Percentiles rank a stretch among this genome's conserved stretches.
Evolutionary conservation across 306 rosid genomes (phyloP).

Genomic region (Casuarina cunninghamiana): DNA sequence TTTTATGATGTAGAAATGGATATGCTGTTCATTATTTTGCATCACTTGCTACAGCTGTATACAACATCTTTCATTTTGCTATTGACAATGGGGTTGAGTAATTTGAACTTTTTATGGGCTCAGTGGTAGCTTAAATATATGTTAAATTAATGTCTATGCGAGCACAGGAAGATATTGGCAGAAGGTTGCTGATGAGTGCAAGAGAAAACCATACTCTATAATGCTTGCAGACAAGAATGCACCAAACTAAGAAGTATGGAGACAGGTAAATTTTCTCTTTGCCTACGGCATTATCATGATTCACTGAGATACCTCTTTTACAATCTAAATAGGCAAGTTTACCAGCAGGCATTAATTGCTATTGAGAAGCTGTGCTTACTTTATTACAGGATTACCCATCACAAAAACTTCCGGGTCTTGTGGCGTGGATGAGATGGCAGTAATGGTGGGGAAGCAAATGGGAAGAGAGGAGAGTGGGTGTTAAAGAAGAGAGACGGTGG

Average conservation of each 20-base stretch:
- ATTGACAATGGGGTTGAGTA: constrained; percentile 16
- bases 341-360: too few species aligned
- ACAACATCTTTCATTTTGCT: neutral
- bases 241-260: constrained; percentile 98
- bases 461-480: constrained; percentile 26
- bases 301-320: constrained; percentile 9
- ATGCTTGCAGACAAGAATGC: constrained; percentile 99
- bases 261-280: constrained; percentile 54
- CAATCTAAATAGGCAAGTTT: neutral
- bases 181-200: constrained; percentile 72
- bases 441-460: constrained; percentile 5
- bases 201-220: constrained; percentile 81
- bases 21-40: neutral
- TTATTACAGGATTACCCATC: too few species aligned
- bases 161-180: constrained; percentile 83
- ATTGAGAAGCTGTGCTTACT: too few species aligned
- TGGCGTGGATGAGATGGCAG: constrained; percentile 22
- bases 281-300: constrained; percentile 21
- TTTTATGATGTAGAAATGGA: neutral
- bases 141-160: constrained; percentile 22
- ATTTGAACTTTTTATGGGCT: constrained; percentile 20
- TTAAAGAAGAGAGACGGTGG: constrained; percentile 6
- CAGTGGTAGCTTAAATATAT: constrained; percentile 2
- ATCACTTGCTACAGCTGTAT: neutral
- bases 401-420: constrained; percentile 22